Evolutionary conservation across 2,329 filamentous ascomycete genomes (phyloP), one percentile per base, ranked within the genome.

Genomic region (Aspergillus fumigatiaffinis): DNA sequence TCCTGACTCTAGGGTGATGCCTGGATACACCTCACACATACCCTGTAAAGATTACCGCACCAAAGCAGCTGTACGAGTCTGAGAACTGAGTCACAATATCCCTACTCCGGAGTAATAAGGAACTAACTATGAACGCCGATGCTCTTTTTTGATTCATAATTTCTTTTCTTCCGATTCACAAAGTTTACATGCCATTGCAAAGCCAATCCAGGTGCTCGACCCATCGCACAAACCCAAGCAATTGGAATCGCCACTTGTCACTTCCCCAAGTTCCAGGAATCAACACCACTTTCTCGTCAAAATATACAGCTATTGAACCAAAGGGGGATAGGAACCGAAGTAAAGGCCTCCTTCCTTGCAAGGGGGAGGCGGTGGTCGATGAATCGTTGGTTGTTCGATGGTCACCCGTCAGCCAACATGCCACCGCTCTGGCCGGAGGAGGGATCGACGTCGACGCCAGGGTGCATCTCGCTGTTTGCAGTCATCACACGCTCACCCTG

Each of bases 381-480:
- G 20, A 17, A 47, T 47, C 20, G 21, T 47, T 23, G 23, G 21
- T 46, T 62, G 55, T 64, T 57, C 32, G 14, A 17, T 38, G 32
- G 32, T 38, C 44, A 46, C 50, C 52, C 47, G 49, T 56, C 51
- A 25, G 20, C 52, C 53, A 51, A 55, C 59, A 64, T 64, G 54
- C 60, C 60, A 64, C 50, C 54, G 38, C 38, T 35, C 48, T 50
- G 23, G 32, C 56, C 23, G 50, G 48, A 58, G 60, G 49, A 62
- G 56, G 56, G 62, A 64, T 64, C 62, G 60, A 55, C 61, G 44
- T 21, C 41, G 50, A 53, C 54, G 46, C 35, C 51, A 54, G 42
- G 53, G 48, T 50, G 50, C 50, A 28, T 20, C 47, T 51, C 41
- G 49, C 62, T 60, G 62, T 60, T 63, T 64, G 60, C 62, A 61